Percentiles rank a stretch among this genome's conserved stretches.
Conservation (phyloP, 495 filamentous ascomycete genomes). For the Penicillium chermesinum region DNA sequence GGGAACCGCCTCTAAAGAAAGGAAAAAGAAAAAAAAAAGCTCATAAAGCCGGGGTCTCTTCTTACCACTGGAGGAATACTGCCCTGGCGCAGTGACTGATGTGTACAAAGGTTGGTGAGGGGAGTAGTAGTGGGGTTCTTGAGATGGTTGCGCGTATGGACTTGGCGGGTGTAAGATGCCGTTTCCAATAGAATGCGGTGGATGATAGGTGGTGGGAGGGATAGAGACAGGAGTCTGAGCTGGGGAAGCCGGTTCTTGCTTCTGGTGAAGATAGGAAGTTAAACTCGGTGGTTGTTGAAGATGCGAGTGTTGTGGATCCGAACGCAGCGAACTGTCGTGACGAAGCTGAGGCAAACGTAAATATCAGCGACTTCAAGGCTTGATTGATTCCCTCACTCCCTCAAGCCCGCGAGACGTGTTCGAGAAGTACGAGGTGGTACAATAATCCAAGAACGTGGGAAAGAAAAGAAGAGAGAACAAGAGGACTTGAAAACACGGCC, state of each 20-base stretch:
- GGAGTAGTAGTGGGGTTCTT: conserved; percentile 67
- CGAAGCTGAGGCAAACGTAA: conserved; percentile 29
- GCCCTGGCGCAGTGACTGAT: conserved; percentile 59
- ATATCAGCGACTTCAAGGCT: conserved; percentile 20
- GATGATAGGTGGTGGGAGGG: conserved; percentile 54
- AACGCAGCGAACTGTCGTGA: conserved; percentile 26
- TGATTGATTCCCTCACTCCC: neutral
- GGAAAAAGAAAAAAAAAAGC: too few relatives aligned
- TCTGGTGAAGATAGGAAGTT: conserved; percentile 51
- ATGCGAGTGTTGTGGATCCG: conserved; percentile 33
- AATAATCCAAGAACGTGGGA: conserved; percentile 22
- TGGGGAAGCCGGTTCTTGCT: conserved; percentile 52
- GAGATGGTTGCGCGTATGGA: conserved; percentile 54
- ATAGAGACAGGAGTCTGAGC: conserved; percentile 38
- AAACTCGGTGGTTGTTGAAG: conserved; percentile 55
- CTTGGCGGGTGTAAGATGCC: conserved; percentile 41
- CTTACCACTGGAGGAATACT: conserved; percentile 79
- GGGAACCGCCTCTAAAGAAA: neutral
- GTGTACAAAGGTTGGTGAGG: conserved; percentile 68
- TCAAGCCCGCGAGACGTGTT: conserved; percentile 11
- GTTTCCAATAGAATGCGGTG: conserved; percentile 45
- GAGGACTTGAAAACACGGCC: conserved; percentile 16
- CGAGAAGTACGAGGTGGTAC: conserved; percentile 17
- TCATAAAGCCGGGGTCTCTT: neutral
- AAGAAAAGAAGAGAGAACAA: conserved; percentile 1